Conservation (phyloP, 2,329 filamentous ascomycete genomes). For the Chaetomium sp. region DNA sequence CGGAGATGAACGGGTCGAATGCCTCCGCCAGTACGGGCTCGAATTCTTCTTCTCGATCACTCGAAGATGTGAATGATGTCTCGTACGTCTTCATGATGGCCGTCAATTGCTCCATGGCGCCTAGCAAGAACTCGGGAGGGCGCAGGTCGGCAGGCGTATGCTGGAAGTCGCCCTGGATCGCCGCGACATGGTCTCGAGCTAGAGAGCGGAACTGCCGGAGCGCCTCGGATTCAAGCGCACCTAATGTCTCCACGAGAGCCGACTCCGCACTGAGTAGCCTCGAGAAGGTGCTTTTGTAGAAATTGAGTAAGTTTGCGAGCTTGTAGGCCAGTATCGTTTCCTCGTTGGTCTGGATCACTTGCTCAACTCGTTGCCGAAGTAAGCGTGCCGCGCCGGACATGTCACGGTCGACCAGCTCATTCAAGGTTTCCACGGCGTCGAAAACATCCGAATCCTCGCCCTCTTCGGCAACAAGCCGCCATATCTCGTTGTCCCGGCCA, state of each 20-base stretch:
- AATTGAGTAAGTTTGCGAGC: slow-evolving; percentile 82
- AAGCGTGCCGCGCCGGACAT: slow-evolving; percentile 78
- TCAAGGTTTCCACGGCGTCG: slow-evolving; percentile 78
- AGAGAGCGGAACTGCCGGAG: slow-evolving; percentile 80
- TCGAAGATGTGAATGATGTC: slow-evolving; percentile 67
- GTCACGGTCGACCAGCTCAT: slow-evolving; percentile 84
- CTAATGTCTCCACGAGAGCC: slow-evolving; percentile 68
- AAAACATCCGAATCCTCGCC: slow-evolving; percentile 61
- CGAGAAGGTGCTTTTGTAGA: slow-evolving; percentile 84
- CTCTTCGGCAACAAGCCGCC: slow-evolving; percentile 68
- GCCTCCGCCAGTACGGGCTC: slow-evolving; percentile 74
- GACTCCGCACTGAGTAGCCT: slow-evolving; percentile 74
- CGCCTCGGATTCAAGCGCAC: slow-evolving; percentile 71
- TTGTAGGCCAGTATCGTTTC: slow-evolving; percentile 88
- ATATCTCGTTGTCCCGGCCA: slow-evolving; percentile 80
- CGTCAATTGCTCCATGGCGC: slow-evolving; percentile 76
- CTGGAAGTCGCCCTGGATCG: slow-evolving; percentile 71
- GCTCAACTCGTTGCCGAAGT: slow-evolving; percentile 86
- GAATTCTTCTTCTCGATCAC: slow-evolving; percentile 68
- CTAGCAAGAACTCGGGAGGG: slow-evolving; percentile 76
- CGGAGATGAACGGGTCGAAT: slow-evolving; percentile 81
- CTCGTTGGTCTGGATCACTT: slow-evolving; percentile 90
- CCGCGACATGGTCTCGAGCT: slow-evolving; percentile 77
- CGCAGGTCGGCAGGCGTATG: slow-evolving; percentile 71
- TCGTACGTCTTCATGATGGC: slow-evolving; percentile 86